These are phyloP conservation scores for Pneumocystis wakefieldiae DNA, from an alignment of 1,139 yeast genomes.

Conservation along the genomic window DNA sequence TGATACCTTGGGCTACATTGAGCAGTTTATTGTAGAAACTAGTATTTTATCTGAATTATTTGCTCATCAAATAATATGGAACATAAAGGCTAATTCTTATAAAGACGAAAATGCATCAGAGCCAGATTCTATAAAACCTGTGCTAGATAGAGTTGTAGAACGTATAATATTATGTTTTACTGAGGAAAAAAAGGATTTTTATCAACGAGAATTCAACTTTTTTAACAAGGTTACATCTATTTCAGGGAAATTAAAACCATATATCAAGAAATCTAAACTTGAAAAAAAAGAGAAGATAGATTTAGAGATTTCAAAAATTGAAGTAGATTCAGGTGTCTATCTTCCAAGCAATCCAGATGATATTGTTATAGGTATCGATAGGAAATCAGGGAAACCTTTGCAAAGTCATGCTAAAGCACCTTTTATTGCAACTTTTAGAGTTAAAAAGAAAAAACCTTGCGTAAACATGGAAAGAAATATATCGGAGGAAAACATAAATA, in stretches of 20 bases:
- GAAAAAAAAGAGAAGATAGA: conserved; percentile 94
- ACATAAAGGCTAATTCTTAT: conserved; percentile 83
- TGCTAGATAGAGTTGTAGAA: conserved; percentile 57
- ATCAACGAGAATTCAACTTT: conserved; percentile 72
- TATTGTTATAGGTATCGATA: conserved; percentile 73
- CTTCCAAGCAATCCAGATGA: conserved; percentile 97
- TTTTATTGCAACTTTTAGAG: conserved; percentile 87
- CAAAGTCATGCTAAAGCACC: conserved; percentile 99
- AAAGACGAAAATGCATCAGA: conserved; percentile 68
- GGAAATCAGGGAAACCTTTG: conserved; percentile 87
- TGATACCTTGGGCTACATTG: conserved; percentile 73
- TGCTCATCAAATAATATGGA: conserved; percentile 98
- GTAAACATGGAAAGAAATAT: conserved; percentile 6
- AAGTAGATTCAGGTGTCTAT: conserved; percentile 71
- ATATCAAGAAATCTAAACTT: conserved; percentile 81
- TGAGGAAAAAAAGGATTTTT: conserved; percentile 47
- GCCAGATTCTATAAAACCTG: conserved; percentile 76
- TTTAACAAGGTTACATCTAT: conserved; percentile 84
- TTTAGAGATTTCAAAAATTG: conserved; percentile 78
- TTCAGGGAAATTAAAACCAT: conserved; percentile 88
- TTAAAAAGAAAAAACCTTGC: conserved; percentile 33
- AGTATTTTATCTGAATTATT: conserved; percentile 81
- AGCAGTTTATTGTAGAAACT: conserved; percentile 76
- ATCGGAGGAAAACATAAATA: conserved; percentile 28
- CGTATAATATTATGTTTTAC: conserved; percentile 51